phyloP scores from a whole-genome alignment of 495 filamentous ascomycete species.

The Penicillium simplicissimum region DNA sequence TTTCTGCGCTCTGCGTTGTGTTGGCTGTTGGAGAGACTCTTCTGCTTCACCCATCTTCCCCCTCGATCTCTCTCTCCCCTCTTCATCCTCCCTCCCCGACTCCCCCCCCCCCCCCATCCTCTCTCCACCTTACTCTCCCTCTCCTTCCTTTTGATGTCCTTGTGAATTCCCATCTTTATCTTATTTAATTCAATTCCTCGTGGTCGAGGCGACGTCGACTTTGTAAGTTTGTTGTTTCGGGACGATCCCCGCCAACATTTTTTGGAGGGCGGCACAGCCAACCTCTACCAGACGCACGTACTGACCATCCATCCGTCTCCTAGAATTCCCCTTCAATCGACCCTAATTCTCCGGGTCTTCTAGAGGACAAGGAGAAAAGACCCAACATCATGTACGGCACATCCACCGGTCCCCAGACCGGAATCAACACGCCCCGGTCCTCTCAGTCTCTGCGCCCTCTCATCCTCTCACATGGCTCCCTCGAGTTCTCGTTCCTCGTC shows the following conservation, averaged over 20 bases:
- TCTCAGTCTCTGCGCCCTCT: slow-evolving; percentile 90
- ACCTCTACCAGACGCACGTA: background rate
- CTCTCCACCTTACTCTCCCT: slow-evolving; percentile 30
- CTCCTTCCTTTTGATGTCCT: slow-evolving; percentile 16
- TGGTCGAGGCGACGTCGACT: slow-evolving; percentile 2
- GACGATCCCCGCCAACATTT: slow-evolving; percentile 5
- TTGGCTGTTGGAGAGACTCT: slow-evolving; percentile 2
- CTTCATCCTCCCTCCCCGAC: background rate
- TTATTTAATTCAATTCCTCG: slow-evolving; percentile 15
- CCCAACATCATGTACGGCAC: slow-evolving; percentile 82
- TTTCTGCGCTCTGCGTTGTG: slow-evolving; percentile 9
- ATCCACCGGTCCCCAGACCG: slow-evolving; percentile 81
- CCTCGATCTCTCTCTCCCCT: slow-evolving; percentile 22
- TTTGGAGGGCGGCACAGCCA: background rate
- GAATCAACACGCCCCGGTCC: slow-evolving; percentile 90
- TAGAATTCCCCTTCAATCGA: slow-evolving; percentile 9
- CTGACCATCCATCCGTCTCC: background rate
- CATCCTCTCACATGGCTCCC: slow-evolving; percentile 84
- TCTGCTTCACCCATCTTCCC: slow-evolving; percentile 22
- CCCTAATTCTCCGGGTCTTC: slow-evolving; percentile 15
- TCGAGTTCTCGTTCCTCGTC: slow-evolving; percentile 92
- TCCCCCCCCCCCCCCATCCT: slow-evolving; percentile 12
- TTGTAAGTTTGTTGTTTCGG: slow-evolving; percentile 6
- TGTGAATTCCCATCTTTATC: slow-evolving; percentile 7
- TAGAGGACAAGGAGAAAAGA: slow-evolving; percentile 16